These are phyloP conservation scores for Pythium folliculosum DNA, from an alignment of 352 stramenopile genomes.

Conservation along the genomic window DNA sequence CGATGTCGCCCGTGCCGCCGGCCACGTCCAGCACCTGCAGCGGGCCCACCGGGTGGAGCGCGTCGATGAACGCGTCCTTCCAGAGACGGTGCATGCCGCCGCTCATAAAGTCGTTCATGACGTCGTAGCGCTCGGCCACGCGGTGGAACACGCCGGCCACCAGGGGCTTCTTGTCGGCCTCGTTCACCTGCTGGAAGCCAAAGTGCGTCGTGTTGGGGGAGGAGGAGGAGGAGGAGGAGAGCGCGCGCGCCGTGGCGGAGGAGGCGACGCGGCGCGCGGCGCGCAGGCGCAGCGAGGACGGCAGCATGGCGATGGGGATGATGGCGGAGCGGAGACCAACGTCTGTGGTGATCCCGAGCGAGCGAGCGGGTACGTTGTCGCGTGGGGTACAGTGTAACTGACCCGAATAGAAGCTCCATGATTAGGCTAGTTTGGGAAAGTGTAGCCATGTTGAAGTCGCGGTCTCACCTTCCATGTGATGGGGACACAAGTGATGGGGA, in stretches of 20 bases:
- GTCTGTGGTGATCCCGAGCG: constrained; percentile 10
- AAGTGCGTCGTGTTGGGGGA: constrained; percentile 71
- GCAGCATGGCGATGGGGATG: background rate
- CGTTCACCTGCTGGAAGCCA: constrained; percentile 89
- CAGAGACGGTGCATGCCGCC: constrained; percentile 94
- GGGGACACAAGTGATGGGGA: too few relatives aligned
- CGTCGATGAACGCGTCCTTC: constrained; percentile 97
- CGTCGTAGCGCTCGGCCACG: constrained; percentile 95
- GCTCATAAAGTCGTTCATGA: constrained; percentile 99
- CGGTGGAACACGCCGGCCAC: constrained; percentile 97
- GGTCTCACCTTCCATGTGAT: background rate
- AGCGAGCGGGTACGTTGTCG: background rate
- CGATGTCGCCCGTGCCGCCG: constrained; percentile 98
- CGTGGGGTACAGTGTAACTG: background rate
- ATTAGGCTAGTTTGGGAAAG: constrained; percentile 11
- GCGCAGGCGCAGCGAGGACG: background rate
- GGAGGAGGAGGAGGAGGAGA: background rate
- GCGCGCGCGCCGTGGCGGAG: background rate
- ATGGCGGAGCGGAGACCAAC: background rate
- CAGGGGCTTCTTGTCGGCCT: constrained; percentile 94
- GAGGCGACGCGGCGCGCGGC: background rate
- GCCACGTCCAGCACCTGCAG: constrained; percentile 95
- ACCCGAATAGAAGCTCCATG: constrained; percentile 7
- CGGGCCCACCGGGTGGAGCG: constrained; percentile 72
- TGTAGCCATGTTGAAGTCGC: background rate